Evolutionary conservation across 1,284 basidiomycete genomes (phyloP).

Genomic region (Spongispora temasekensis): DNA sequence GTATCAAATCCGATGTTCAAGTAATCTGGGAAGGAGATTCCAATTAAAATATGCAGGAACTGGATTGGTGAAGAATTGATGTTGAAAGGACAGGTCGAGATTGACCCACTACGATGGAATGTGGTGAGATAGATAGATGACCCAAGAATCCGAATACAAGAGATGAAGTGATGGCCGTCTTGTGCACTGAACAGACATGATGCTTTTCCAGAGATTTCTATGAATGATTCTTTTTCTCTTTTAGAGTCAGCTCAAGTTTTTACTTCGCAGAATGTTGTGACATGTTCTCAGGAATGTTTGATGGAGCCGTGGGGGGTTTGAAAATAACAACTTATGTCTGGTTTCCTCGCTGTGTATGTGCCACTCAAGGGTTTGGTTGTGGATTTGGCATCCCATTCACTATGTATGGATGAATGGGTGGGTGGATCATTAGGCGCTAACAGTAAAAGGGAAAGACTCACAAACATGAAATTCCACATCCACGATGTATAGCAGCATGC

Average conservation of each 20-base stretch:
- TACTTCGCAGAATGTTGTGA: conserved; percentile 1
- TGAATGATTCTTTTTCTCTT: background rate
- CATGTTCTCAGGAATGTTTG: background rate
- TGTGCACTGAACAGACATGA: background rate
- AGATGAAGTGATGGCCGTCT: background rate
- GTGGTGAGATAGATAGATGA: background rate
- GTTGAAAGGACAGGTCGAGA: background rate
- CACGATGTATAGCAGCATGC: background rate
- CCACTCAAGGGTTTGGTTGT: background rate
- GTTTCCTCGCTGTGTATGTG: background rate
- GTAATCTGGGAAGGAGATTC: background rate
- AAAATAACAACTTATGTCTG: background rate
- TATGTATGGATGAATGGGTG: background rate
- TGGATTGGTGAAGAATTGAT: background rate
- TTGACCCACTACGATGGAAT: background rate
- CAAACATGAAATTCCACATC: background rate
- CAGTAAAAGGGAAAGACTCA: background rate
- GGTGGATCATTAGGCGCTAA: background rate
- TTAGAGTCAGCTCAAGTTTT: background rate
- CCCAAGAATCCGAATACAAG: background rate
- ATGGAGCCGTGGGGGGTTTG: background rate
- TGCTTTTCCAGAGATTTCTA: background rate
- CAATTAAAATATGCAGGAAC: background rate
- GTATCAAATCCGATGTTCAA: background rate
- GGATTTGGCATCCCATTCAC: background rate